Percentiles rank a stretch among this genome's conserved stretches.
Evolutionary conservation across 176 grass and related monocot genomes (phyloP).

Genomic region (Hyparrhenia diplandra): DNA sequence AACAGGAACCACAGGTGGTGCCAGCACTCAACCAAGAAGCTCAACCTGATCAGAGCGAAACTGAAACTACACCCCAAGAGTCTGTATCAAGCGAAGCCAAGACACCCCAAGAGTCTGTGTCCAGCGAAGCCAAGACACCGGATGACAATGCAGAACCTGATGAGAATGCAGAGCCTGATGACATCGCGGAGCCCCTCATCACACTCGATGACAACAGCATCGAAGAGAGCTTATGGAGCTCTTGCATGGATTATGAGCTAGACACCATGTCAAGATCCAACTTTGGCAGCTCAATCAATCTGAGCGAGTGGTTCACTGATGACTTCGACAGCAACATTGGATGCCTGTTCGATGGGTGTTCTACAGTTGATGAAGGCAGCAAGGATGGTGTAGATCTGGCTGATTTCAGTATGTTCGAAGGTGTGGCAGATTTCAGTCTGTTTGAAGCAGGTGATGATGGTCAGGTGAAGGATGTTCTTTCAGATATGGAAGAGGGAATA

Average conservation of each 20-base stretch:
- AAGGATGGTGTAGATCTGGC: conserved; percentile 1
- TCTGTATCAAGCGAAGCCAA: background rate
- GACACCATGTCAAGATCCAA: background rate
- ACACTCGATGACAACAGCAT: background rate
- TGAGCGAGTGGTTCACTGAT: conserved; percentile 32
- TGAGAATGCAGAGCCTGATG: background rate
- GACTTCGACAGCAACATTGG: conserved; percentile 39
- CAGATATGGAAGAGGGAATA: conserved; percentile 19
- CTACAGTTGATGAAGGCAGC: conserved; percentile 15
- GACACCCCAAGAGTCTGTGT: conserved; percentile 11
- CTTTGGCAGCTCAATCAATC: conserved; percentile 17
- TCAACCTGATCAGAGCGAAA: conserved; percentile 26
- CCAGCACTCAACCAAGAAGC: conserved; percentile 31
- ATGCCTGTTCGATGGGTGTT: conserved; percentile 36
- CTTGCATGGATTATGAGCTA: conserved; percentile 46
- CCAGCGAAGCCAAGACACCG: background rate
- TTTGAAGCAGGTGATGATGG: conserved; percentile 14
- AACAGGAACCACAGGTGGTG: conserved; percentile 34
- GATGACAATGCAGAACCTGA: background rate
- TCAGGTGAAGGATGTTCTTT: conserved; percentile 11
- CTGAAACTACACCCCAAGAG: conserved; percentile 10
- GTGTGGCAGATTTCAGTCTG: conserved; percentile 21
- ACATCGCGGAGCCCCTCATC: background rate
- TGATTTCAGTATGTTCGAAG: conserved; percentile 32
- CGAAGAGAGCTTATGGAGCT: conserved; percentile 42